These are phyloP conservation scores for Populus tremula DNA, from an alignment of 345 rosid species.

Conservation along the genomic window DNA sequence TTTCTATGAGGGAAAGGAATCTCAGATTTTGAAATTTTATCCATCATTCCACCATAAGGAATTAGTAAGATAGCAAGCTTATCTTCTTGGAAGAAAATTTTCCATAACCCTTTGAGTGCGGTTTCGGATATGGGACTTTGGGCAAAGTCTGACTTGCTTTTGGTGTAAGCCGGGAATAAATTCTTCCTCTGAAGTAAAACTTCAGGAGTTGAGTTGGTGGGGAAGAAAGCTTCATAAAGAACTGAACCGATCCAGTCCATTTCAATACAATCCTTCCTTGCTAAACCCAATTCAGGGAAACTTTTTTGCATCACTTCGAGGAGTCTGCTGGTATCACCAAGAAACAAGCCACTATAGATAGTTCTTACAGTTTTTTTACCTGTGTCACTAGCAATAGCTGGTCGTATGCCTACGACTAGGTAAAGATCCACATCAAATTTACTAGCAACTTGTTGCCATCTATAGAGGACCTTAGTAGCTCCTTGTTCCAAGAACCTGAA, in stretches of 20 bases:
- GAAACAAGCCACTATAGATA: slow-evolving; percentile 22
- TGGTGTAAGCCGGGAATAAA: slow-evolving; percentile 19
- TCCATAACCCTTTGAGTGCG: slow-evolving; percentile 28
- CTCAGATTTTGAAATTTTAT: slow-evolving; percentile 31
- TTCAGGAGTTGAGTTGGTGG: slow-evolving; percentile 21
- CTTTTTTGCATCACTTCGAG: slow-evolving; percentile 21
- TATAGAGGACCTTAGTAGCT: slow-evolving; percentile 5
- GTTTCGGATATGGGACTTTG: slow-evolving; percentile 30
- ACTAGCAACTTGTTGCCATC: slow-evolving; percentile 17
- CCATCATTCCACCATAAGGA: slow-evolving; percentile 78
- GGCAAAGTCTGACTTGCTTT: slow-evolving; percentile 41
- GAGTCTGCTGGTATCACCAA: slow-evolving; percentile 24
- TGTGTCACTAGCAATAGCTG: not conserved
- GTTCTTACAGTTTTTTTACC: slow-evolving; percentile 13
- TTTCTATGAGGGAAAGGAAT: slow-evolving; percentile 36
- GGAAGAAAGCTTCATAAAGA: slow-evolving; percentile 22
- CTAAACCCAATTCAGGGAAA: slow-evolving; percentile 39
- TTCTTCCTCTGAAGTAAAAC: slow-evolving; percentile 30
- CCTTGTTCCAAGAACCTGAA: slow-evolving; percentile 13
- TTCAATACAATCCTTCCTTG: slow-evolving; percentile 29
- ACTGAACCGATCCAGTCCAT: slow-evolving; percentile 35
- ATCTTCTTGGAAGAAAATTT: slow-evolving; percentile 47
- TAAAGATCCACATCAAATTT: slow-evolving; percentile 17
- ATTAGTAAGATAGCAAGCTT: slow-evolving; percentile 52
- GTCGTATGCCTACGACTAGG: not conserved